phyloP scores from a whole-genome alignment of 441 rosid genomes.

The Bocquillonia castaneifolia region DNA sequence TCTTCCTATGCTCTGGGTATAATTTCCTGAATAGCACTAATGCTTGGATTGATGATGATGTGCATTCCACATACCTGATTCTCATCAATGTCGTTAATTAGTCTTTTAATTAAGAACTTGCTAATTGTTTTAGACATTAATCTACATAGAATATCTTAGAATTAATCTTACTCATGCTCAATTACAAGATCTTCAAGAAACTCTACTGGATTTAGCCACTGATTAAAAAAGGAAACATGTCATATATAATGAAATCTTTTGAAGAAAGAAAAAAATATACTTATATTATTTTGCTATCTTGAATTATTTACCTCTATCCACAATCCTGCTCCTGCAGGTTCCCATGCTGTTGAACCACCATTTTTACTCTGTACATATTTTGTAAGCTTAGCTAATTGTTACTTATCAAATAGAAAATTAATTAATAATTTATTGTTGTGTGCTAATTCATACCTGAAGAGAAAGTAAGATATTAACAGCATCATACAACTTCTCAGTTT shows the following conservation, averaged over 20 bases:
- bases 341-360: slow-evolving; percentile 40
- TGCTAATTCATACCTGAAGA: slow-evolving; percentile 32
- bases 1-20: slow-evolving; percentile 34
- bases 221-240: background rate
- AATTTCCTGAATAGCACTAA: slow-evolving; percentile 36
- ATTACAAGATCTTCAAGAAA: slow-evolving; percentile 38
- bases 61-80: slow-evolving; percentile 39
- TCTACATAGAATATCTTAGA: too few relatives aligned
- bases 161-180: slow-evolving; percentile 40
- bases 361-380: slow-evolving; percentile 29
- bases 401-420: background rate
- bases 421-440: too few relatives aligned
- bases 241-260: background rate
- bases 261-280: background rate
- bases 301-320: slow-evolving; percentile 36
- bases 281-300: background rate
- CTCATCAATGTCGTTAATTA: background rate
- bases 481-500: slow-evolving; percentile 32
- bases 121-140: background rate
- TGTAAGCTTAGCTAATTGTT: background rate
- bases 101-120: too few relatives aligned
- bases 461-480: slow-evolving; percentile 40
- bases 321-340: slow-evolving; percentile 30
- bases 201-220: slow-evolving; percentile 57
- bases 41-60: slow-evolving; percentile 46